These are phyloP conservation scores for Backusella parvicylindrica DNA, from an alignment of 192 early-diverging fungal genomes.

Conservation along the genomic window DNA sequence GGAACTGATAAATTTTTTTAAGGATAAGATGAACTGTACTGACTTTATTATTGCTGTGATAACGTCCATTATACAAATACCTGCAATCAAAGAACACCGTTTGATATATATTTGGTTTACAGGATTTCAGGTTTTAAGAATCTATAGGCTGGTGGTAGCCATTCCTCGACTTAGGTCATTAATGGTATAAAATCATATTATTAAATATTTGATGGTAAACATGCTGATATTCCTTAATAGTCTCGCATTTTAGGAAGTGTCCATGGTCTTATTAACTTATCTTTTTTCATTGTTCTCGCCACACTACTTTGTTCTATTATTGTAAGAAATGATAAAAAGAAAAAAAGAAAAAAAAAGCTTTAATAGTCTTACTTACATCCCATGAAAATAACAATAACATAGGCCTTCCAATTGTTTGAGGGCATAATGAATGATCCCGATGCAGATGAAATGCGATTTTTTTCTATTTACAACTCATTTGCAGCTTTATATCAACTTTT, in stretches of 20 bases:
- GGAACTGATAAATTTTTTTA: slow-evolving; percentile 38
- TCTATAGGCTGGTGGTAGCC: slow-evolving; percentile 49
- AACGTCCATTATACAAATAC: slow-evolving; percentile 51
- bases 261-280: slow-evolving; percentile 53
- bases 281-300: slow-evolving; percentile 51
- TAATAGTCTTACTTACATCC: not conserved
- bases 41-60: slow-evolving; percentile 46
- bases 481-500: slow-evolving; percentile 55
- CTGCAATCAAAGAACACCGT: slow-evolving; percentile 35
- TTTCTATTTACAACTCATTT: slow-evolving; percentile 53
- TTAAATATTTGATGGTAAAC: not conserved
- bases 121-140: slow-evolving; percentile 49
- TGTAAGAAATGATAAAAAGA: slow-evolving; percentile 32
- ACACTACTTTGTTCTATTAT: slow-evolving; percentile 48
- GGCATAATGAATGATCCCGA: slow-evolving; percentile 19
- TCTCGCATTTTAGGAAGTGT: slow-evolving; percentile 52
- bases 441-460: slow-evolving; percentile 37
- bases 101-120: slow-evolving; percentile 47
- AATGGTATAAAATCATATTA: slow-evolving; percentile 36
- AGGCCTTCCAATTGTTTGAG: slow-evolving; percentile 43
- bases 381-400: not conserved
- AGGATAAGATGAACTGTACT: slow-evolving; percentile 37
- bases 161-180: slow-evolving; percentile 40
- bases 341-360: not conserved
- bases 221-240: slow-evolving; percentile 20